Evolutionary conservation across 2,329 filamentous ascomycete genomes (phyloP), one percentile per base, ranked within the genome.

Genomic region (Fusarium sp.): DNA sequence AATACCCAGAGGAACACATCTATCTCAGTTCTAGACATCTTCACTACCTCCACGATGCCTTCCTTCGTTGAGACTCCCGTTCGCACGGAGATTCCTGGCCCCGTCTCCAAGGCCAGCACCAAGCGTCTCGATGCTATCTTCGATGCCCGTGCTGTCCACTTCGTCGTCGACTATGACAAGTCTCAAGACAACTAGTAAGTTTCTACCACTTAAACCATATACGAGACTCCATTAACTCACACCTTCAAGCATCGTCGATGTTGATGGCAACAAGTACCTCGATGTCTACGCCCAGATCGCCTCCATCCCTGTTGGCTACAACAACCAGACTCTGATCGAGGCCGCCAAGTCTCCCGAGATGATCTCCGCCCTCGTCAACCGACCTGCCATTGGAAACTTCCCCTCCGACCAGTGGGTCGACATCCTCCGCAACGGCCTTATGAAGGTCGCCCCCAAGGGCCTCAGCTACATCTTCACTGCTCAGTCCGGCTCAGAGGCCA

Each of bases 281-380:
- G 82, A 84, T 77, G 82, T 84, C 56, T 92, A 93, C 78, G 90
- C 92, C 50, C 92, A 94, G 79, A 94, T 95, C 76, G 92, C 92
- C 60, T 94, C 91, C 23, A 94, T 95, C 71, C 91, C 92, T 11
- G 88, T 95, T 48, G 92, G 92, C 66, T 94, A 95, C 85, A 94
- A 90, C 84, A 94, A 94, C 79, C 85, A 90, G 13, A 80, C 85
- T 51, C 86, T 95, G 64, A 82, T 88, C 67, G 81, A 85, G 70
- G 89, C 89, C 37, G 90, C 90, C 41, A 83, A 84, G 58, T 89
- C 89, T 30, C 87, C 88, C 39, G 89, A 93, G 76, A 93, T 94
- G 90, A 84, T 85, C 70, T 88, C 84, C 53, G 87, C 91, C 43
- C 80, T 94, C 68, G 90, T 94, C 82, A 94, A 95, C 82, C 86